These are phyloP conservation scores for Neospora caninum DNA, from an alignment of 169 alveolate genomes.

Conservation along the genomic window DNA sequence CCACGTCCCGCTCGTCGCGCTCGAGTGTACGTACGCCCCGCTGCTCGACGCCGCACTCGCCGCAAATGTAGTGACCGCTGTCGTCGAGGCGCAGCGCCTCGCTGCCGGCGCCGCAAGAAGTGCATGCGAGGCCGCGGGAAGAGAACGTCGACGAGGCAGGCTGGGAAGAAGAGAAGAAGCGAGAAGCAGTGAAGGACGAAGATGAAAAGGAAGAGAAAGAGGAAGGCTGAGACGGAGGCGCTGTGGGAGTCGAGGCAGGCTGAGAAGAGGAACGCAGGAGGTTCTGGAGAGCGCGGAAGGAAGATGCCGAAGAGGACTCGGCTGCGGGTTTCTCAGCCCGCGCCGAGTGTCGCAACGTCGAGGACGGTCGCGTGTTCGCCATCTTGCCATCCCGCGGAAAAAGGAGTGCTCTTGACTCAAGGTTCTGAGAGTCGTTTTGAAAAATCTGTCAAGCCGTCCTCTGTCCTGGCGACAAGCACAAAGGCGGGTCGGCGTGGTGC, in stretches of 20 bases:
- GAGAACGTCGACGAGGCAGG: background rate
- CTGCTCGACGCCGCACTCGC: conserved; percentile 29
- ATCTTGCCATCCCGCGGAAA: too few relatives aligned
- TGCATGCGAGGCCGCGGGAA: background rate
- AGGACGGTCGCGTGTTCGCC: too few relatives aligned
- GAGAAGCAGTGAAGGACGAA: background rate
- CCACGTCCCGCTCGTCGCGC: conserved; percentile 3
- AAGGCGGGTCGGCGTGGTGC: too few relatives aligned
- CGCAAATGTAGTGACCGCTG: background rate
- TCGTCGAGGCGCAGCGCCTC: background rate
- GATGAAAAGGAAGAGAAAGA: background rate
- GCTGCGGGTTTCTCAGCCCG: background rate
- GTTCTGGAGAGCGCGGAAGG: background rate
- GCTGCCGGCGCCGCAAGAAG: conserved; percentile 5
- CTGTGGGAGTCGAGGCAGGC: background rate
- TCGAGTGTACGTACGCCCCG: conserved; percentile 43
- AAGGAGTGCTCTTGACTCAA: too few relatives aligned
- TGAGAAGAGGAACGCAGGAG: conserved; percentile 21
- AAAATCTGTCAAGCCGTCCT: too few relatives aligned
- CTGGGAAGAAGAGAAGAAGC: background rate
- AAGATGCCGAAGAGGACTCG: background rate
- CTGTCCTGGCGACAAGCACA: too few relatives aligned
- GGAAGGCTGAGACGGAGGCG: background rate
- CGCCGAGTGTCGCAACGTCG: too few relatives aligned
- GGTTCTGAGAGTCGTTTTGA: too few relatives aligned